phyloP scores from a whole-genome alignment of 805 yeast species.

The Starmera quercuum region DNA sequence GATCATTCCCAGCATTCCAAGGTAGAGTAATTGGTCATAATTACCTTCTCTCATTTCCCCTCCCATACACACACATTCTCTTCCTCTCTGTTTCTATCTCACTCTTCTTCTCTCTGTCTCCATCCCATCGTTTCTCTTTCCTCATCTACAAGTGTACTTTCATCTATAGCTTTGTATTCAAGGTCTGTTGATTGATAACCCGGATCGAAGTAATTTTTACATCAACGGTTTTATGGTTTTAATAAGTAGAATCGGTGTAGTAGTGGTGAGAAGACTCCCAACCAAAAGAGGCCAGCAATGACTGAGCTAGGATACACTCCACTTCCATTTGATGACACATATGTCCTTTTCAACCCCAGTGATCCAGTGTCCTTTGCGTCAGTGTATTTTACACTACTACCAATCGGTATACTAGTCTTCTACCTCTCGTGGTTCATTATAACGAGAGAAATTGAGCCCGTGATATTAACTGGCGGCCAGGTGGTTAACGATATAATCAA shows the following conservation, averaged over 20 bases:
- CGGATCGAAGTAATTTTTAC: too few species aligned
- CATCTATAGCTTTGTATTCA: too few species aligned
- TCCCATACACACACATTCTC: neutral
- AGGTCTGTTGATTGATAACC: too few species aligned
- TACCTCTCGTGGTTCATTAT: conserved; percentile 78
- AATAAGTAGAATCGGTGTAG: too few species aligned
- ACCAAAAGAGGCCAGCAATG: too few species aligned
- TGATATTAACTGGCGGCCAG: conserved; percentile 80
- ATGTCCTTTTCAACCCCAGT: conserved; percentile 66
- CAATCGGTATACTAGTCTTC: conserved; percentile 70
- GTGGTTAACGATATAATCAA: conserved; percentile 69
- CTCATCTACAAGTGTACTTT: too few species aligned
- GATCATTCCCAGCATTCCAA: neutral
- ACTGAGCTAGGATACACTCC: conserved; percentile 14
- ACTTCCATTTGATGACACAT: conserved; percentile 78
- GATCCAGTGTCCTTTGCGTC: conserved; percentile 51
- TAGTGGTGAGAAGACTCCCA: too few species aligned
- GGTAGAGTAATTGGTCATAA: neutral
- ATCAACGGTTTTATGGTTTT: too few species aligned
- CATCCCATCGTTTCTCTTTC: conserved; percentile 4
- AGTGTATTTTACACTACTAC: conserved; percentile 73
- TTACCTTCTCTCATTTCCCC: neutral
- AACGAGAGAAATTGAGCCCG: conserved; percentile 80
- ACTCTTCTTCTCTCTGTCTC: conserved; percentile 3
- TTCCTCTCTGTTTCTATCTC: conserved; percentile 1